Evolutionary conservation across 164 flowering plant species (phyloP), one percentile per base, ranked within the genome.

Genomic region (Cinnamomum chago): DNA sequence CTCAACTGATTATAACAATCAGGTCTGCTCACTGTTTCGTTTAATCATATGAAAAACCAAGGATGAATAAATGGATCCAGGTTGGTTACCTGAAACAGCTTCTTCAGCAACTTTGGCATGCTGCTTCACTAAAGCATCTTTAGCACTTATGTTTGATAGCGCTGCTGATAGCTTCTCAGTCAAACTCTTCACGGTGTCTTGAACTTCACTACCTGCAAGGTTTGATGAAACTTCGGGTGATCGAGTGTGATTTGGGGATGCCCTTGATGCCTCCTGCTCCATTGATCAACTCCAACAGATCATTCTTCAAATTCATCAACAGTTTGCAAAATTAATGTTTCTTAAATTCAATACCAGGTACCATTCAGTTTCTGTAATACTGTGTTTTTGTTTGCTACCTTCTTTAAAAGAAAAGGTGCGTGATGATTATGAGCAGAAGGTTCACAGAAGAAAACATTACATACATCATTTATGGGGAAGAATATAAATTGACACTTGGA

Each of bases 141-240:
- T 87, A 20, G 91, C 97, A 74, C 86, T 88, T 60, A 88, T 85
- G 79, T 88, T 89, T 50, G 83, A 77, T 75, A 90, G 89, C 70
- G 97, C 97, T 80, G 93, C 94, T 50, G 96, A 88, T 72, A 94
- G 79, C 78, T 86, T 92, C 78, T 89, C 90, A 25, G 82, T 84
- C 75, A 90, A 82, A 79, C 71, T 81, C 81, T 79, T 88, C 76
- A 85, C 73, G 25, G 50, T 78, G 64, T 88, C 88, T 73, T 79
- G 78, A 24, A 72, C 75, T 72, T 86, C 92, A 69, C 82, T 91
- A 64, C 75, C 80, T 47, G 76, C 62, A 66, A 82, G 83, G 76
- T 84, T 90, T 9, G 92, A 89, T 7, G 89, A 84, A 74, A 89
- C 90, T 79, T 90, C 98, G 27, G 93, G 94, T n/a, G 91, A 93